Evolutionary conservation across 345 rosid genomes (phyloP).

Genomic region (Brassica incana): DNA sequence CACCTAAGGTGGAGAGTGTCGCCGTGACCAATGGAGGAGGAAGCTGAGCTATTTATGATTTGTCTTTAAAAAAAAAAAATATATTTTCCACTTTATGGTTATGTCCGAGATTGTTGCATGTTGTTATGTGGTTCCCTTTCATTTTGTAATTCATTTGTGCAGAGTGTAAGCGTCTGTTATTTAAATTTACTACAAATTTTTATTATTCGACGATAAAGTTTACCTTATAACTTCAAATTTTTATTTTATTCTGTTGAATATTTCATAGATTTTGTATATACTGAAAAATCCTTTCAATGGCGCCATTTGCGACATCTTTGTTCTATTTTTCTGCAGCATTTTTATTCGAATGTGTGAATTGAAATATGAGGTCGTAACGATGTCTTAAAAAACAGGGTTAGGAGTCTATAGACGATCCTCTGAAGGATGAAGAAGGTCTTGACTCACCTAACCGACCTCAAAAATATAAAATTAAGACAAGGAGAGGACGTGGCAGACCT

Average conservation of each 20-base stretch:
- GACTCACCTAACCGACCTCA: conserved; percentile 24
- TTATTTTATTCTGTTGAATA: no score
- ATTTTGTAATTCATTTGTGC: conserved; percentile 40
- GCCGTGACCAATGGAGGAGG: conserved; percentile 48
- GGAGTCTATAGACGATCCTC: background rate
- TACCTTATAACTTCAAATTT: no score
- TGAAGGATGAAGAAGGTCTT: background rate
- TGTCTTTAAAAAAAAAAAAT: background rate
- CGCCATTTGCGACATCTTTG: no score
- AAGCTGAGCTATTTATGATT: conserved; percentile 22
- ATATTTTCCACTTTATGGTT: conserved; percentile 22
- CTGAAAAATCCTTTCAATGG: no score
- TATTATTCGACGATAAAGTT: conserved; percentile 1
- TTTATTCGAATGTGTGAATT: no score
- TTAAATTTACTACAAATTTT: conserved; percentile 11
- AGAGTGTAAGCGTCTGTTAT: conserved; percentile 38
- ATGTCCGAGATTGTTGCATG: conserved; percentile 16
- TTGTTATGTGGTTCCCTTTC: background rate
- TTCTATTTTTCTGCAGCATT: no score
- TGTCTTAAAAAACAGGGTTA: background rate
- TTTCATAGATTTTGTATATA: no score
- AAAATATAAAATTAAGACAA: background rate
- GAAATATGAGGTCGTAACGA: background rate
- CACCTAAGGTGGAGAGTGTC: conserved; percentile 61
- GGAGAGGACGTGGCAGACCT: background rate